Base-by-base conservation (phyloP, 2,329 filamentous ascomycete species). In the Fusarium chaquense region DNA sequence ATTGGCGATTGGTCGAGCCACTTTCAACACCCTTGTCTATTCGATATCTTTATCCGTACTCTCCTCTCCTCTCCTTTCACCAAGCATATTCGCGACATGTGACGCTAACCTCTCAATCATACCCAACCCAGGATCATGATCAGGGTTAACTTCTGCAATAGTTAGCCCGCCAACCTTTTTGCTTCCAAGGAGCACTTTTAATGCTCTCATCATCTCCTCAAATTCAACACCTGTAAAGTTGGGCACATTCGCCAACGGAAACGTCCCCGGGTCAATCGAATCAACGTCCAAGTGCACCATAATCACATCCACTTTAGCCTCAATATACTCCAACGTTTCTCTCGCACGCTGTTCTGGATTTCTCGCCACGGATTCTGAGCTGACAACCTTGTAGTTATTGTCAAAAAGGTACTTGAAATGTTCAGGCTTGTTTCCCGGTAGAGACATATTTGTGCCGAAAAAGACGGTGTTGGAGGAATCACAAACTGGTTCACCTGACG, bases 221-320 rank as follows among this genome's bases (percentile, higher is more conserved):
- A 72, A 73, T 1, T 45, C 65, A 1, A 74, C 69, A 1, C 69
- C 69, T 0, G 71, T 73, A 13, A 72, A 73, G 16, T 71, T 71
- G 0, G 67, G 63, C 3, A 74, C 44, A 13, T 72, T 71, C 2
- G 71, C 71, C 12, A 73, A 18, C 16, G 69, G 71, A 33, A 73
- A 73, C 1, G 44, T 60, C 11, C 41, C 45, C 8, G 67, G 58
- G 24, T 73, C 71, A 33, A 73, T 74, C 2, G 67, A 62, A 20
- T 73, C 70, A n/a, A 73, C 58, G 13, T 73, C 67, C 8, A 73
- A 22, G 45, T 73, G 70, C 18, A 73, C 65, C 67, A 73, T 53
- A 3, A 73, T 71, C 15, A 71, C 12, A 38, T 73, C 70, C 3
- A 73, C 70, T 3, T 44, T 64, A 0, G 50, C 50, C 9, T 71